A percentile compares a stretch with the other conserved stretches of the same genome.
phyloP scores from a whole-genome alignment of 176 grass and related monocot species.

The Alloteropsis semialata region DNA sequence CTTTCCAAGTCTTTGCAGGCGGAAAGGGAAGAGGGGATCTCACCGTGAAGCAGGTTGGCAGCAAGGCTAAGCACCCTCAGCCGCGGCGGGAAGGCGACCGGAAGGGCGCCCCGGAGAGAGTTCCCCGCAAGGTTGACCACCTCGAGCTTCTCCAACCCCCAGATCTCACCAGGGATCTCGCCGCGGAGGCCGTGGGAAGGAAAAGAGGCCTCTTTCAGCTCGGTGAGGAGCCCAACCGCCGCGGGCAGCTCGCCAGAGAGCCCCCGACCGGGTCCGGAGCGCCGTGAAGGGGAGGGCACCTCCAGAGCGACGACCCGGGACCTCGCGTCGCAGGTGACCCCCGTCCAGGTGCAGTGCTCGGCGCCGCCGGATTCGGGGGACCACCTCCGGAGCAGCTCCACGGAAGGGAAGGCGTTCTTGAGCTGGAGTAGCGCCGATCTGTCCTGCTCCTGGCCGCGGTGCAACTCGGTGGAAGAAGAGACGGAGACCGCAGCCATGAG shows the following conservation, averaged over 20 bases:
- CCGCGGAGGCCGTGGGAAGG: slow-evolving; percentile 52
- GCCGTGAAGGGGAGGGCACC: slow-evolving; percentile 29
- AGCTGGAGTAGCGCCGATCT: slow-evolving; percentile 67
- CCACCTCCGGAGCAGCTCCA: slow-evolving; percentile 28
- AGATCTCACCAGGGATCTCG: slow-evolving; percentile 81
- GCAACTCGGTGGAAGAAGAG: not conserved
- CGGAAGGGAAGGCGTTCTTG: slow-evolving; percentile 37
- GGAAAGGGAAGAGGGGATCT: slow-evolving; percentile 57
- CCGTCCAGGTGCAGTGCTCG: slow-evolving; percentile 66
- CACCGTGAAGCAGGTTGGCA: slow-evolving; percentile 61
- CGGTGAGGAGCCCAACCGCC: slow-evolving; percentile 48
- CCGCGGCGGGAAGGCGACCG: slow-evolving; percentile 48
- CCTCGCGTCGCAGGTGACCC: slow-evolving; percentile 55
- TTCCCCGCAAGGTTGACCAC: slow-evolving; percentile 66
- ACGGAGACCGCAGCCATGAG: slow-evolving; percentile 24
- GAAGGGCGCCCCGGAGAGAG: slow-evolving; percentile 60
- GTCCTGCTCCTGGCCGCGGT: slow-evolving; percentile 30
- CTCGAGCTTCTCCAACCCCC: slow-evolving; percentile 64
- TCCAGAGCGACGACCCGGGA: slow-evolving; percentile 60
- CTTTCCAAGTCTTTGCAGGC: slow-evolving; percentile 44
- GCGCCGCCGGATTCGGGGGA: not conserved
- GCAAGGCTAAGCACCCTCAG: slow-evolving; percentile 57
- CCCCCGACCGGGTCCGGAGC: slow-evolving; percentile 9
- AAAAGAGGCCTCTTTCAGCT: slow-evolving; percentile 59
- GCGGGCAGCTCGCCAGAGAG: slow-evolving; percentile 41